A percentile compares a stretch with the other conserved stretches of the same genome.
These are phyloP conservation scores for Entrophospora sp. DNA, from an alignment of 192 early-diverging fungal genomes.

Conservation along the genomic window DNA sequence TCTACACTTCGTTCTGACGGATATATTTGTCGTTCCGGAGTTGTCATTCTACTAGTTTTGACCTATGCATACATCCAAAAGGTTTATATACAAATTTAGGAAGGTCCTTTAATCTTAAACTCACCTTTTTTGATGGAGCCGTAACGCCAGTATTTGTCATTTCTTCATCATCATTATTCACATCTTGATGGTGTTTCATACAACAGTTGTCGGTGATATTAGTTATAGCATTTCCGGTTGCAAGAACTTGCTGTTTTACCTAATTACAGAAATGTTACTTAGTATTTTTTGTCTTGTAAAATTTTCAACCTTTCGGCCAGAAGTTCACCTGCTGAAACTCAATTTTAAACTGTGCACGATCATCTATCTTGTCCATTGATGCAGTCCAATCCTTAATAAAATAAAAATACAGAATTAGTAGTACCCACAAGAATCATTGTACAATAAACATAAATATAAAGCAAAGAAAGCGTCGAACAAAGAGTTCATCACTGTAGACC, in stretches of 20 bases:
- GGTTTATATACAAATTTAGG: conserved; percentile 5
- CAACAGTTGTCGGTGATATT: background rate
- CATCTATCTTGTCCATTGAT: background rate
- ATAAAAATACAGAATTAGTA: background rate
- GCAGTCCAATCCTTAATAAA: background rate
- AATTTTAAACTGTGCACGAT: background rate
- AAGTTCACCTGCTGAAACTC: background rate
- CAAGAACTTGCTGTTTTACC: background rate
- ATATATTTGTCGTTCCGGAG: conserved; percentile 2
- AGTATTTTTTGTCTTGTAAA: background rate
- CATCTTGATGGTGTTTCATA: background rate
- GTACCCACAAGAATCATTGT: background rate
- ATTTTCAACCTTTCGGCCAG: background rate
- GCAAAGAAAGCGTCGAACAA: conserved; percentile 2
- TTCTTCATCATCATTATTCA: background rate
- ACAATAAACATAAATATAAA: background rate
- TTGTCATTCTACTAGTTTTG: background rate
- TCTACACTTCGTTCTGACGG: conserved; percentile 10
- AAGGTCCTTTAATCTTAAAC: background rate
- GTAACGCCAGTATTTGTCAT: too few relatives aligned
- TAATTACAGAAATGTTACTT: background rate
- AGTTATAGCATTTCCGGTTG: background rate
- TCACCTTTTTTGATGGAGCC: background rate
- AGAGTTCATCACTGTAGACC: conserved; percentile 13
- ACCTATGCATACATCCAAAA: conserved; percentile 6